Evolutionary conservation across 495 filamentous ascomycete genomes (phyloP).

Genomic region (Talaromyces proteolyticus): DNA sequence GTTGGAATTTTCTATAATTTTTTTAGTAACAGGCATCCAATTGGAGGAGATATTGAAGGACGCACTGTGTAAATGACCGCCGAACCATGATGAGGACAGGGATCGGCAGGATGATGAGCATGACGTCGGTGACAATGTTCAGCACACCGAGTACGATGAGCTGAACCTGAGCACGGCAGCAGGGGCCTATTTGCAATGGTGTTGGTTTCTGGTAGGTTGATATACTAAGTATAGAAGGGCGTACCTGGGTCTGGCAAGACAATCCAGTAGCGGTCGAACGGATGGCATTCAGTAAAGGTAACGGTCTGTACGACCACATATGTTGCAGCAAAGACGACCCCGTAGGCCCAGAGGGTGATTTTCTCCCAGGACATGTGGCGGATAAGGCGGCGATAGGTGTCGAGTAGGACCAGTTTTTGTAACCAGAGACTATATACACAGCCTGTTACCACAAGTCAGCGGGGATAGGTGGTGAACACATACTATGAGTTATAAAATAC

Average conservation of each 20-base stretch:
- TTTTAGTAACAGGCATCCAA: neutral
- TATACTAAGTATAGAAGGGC: neutral
- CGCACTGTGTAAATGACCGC: constrained; percentile 18
- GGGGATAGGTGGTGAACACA: constrained; percentile 1
- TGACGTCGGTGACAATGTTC: constrained; percentile 36
- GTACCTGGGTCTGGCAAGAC: constrained; percentile 30
- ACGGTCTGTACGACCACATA: constrained; percentile 28
- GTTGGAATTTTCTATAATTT: constrained; percentile 23
- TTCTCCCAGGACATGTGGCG: constrained; percentile 25
- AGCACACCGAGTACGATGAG: constrained; percentile 29
- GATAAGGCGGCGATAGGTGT: constrained; percentile 33
- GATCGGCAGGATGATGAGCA: constrained; percentile 36
- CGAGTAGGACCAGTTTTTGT: constrained; percentile 34
- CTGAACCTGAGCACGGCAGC: constrained; percentile 31
- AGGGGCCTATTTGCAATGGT: constrained; percentile 10
- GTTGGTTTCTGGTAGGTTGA: too few species aligned
- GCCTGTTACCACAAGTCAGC: neutral
- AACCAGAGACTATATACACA: constrained; percentile 26
- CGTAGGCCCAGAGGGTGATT: constrained; percentile 23
- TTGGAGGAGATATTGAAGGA: neutral
- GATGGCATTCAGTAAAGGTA: constrained; percentile 40
- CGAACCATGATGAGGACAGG: constrained; percentile 28
- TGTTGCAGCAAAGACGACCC: constrained; percentile 21
- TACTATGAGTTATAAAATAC: constrained; percentile 28
- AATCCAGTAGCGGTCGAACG: constrained; percentile 37